These are phyloP conservation scores for Globisporangium heterothallicum DNA, from an alignment of 352 stramenopile species.

Conservation along the genomic window DNA sequence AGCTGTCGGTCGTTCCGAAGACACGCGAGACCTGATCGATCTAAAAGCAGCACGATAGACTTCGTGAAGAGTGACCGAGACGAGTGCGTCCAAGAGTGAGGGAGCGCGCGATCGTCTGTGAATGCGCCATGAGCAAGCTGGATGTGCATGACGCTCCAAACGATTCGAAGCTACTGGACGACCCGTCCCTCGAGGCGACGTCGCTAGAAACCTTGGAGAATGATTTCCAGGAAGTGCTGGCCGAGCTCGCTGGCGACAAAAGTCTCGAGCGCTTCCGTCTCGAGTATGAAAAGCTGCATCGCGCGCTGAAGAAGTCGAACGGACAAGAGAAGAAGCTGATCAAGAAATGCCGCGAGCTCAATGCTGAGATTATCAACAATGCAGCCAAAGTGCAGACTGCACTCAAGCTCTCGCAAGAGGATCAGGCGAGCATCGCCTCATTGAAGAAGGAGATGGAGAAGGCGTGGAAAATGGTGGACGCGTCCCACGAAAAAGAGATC, in stretches of 20 bases:
- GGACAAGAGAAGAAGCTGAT: conserved; percentile 94
- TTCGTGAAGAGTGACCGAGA: neutral
- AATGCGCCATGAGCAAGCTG: conserved; percentile 16
- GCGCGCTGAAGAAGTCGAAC: conserved; percentile 91
- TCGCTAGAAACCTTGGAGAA: conserved; percentile 87
- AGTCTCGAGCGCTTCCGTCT: conserved; percentile 91
- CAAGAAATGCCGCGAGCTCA: conserved; percentile 94
- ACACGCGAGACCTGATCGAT: too few relatives aligned
- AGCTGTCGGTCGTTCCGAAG: neutral
- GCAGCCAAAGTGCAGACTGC: conserved; percentile 93
- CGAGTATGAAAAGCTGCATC: conserved; percentile 95
- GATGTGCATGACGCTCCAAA: conserved; percentile 10
- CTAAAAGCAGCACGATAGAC: conserved; percentile 1
- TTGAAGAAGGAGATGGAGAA: conserved; percentile 97
- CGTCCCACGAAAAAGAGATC: conserved; percentile 93
- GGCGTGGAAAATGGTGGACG: conserved; percentile 93
- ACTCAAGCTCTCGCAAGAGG: conserved; percentile 92
- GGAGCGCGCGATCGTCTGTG: neutral
- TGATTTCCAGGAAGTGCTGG: conserved; percentile 92
- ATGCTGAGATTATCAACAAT: conserved; percentile 95
- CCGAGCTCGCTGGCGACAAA: conserved; percentile 90
- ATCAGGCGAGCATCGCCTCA: conserved; percentile 89
- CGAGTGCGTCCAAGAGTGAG: neutral
- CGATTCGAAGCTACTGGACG: conserved; percentile 46
- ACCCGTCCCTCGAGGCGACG: conserved; percentile 41